These are phyloP conservation scores for Hyaloscypha bicolor DNA, from an alignment of 495 filamentous ascomycete genomes.

Conservation along the genomic window DNA sequence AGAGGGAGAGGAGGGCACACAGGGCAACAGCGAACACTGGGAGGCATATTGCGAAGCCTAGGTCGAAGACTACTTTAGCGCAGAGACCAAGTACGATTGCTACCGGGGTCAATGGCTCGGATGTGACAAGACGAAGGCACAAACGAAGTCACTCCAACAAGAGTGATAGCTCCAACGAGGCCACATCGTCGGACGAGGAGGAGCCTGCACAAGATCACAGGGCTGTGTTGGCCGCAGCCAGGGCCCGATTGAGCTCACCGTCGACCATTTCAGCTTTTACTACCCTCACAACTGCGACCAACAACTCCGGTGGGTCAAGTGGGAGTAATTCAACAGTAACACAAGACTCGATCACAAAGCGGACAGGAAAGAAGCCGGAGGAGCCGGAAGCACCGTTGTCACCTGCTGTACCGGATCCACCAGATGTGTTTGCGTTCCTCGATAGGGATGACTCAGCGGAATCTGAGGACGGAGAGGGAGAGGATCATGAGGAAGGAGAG, in stretches of 20 bases:
- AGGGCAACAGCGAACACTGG: conserved; percentile 5
- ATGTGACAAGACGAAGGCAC: conserved; percentile 10
- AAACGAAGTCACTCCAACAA: conserved; percentile 17
- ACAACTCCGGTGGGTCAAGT: conserved; percentile 37
- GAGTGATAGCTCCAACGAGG: conserved; percentile 24
- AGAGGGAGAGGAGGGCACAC: conserved; percentile 23
- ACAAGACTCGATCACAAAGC: conserved; percentile 33
- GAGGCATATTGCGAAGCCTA: conserved; percentile 22
- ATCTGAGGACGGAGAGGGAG: conserved; percentile 9
- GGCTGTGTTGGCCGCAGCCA: conserved; percentile 28
- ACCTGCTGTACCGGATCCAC: conserved; percentile 34
- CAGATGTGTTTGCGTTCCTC: conserved; percentile 31
- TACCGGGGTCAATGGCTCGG: conserved; percentile 11
- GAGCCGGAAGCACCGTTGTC: conserved; percentile 22
- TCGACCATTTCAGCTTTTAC: conserved; percentile 33
- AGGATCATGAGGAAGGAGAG: not conserved
- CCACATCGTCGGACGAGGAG: conserved; percentile 34
- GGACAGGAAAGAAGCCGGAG: conserved; percentile 22
- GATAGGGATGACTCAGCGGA: conserved; percentile 13
- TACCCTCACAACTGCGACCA: conserved; percentile 27
- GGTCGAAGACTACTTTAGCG: conserved; percentile 10
- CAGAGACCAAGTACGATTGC: conserved; percentile 6
- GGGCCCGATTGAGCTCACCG: conserved; percentile 32
- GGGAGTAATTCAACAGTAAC: conserved; percentile 41
- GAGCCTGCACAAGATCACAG: conserved; percentile 31